Evolutionary conservation across 1,284 basidiomycete genomes (phyloP).

Genomic region (Salmacisia buchloeana): DNA sequence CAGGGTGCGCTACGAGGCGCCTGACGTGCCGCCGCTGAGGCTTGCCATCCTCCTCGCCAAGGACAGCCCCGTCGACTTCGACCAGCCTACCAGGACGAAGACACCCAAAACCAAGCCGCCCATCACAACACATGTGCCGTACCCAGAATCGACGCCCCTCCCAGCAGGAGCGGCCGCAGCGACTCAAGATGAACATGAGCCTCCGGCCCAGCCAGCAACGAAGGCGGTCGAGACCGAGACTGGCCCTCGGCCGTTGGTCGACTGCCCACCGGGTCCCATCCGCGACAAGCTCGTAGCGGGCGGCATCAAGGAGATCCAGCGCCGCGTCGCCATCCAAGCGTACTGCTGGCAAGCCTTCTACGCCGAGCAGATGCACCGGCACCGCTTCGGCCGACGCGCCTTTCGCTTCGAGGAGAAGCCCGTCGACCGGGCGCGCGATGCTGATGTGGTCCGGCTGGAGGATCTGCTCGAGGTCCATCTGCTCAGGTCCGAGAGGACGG

Average conservation of each 20-base stretch:
- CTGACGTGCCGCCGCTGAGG: neutral
- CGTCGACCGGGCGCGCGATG: neutral
- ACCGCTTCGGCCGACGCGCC: constrained; percentile 24
- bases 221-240: no score
- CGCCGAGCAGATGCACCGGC: constrained; percentile 32
- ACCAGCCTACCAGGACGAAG: neutral
- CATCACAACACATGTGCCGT: neutral
- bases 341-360: constrained; percentile 37
- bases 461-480: constrained; percentile 23
- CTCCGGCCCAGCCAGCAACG: no score
- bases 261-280: neutral
- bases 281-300: neutral
- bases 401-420: constrained; percentile 28
- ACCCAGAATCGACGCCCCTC: neutral
- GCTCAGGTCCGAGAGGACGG: constrained; percentile 20
- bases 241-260: neutral
- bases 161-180: neutral
- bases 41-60: constrained; percentile 6
- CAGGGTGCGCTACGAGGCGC: neutral
- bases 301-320: neutral
- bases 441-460: constrained; percentile 10
- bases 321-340: constrained; percentile 23
- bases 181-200: neutral
- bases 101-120: neutral
- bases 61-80: neutral